Base-by-base conservation (phyloP, 2,329 filamentous ascomycete genomes). In the Aspergillus hortae region DNA sequence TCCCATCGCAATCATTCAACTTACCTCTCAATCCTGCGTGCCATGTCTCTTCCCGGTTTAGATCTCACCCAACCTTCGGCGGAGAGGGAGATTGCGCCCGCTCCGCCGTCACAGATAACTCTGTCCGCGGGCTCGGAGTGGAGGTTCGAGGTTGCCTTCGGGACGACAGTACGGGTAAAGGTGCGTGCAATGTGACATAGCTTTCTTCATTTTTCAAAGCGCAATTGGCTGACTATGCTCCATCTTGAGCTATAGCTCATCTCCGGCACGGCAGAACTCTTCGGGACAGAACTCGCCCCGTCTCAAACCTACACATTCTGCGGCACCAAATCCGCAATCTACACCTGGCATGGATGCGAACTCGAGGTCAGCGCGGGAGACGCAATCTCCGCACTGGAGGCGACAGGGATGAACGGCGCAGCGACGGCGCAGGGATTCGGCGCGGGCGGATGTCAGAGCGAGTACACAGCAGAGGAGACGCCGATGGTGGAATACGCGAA, bases 281-380 rank as follows among this genome's bases (percentile, higher is more conserved):
- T 97, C 68, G 94, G 94, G 67, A 92, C 92, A 50, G 94, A 99
- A 74, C 87, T 99, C 41, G 91, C 91, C 10, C 80, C 83, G 9
- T 88, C 87, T 51, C 87, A 88, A 47, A 80, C 83, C 9, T 97
- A 97, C 75, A 86, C 80, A 30, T 92, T 99, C 71, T 81, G 82
- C 43, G 89, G 90, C 51, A 83, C 82, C 60, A 95, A 95, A 75
- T 88, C 89, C 52, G 92, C 92, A 55, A 87, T 99, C 64, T 89
- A 89, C 70, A 95, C 92, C 46, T 96, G 90, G 87, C 85, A 92
- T 65, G 92, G 94, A 62, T 96, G 91, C 73, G 85, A 85, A 48
- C 76, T 99, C 55, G 89, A 96, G 70, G 79, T 96, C 53, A 83
- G 80, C 41, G 86, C 86, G 2, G 74, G 76, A 10, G 80, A 80